Evolutionary conservation across 2,329 filamentous ascomycete species (phyloP).

Genomic region (Penicillium sp.): DNA sequence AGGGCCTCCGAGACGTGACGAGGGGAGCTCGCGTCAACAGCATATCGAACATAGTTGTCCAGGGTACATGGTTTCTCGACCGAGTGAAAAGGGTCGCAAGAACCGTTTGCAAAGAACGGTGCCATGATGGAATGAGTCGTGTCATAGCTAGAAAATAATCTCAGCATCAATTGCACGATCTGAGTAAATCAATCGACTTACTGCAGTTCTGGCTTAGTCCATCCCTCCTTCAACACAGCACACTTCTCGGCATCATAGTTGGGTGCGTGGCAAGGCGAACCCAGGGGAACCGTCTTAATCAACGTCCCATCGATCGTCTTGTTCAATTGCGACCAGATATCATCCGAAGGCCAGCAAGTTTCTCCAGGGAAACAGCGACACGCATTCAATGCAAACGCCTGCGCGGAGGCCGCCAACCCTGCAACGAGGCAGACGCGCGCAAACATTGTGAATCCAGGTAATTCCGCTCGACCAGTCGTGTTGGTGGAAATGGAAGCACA

Average conservation of each 20-base stretch:
- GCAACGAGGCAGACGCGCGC: too few relatives aligned
- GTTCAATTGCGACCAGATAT: constrained; percentile 50
- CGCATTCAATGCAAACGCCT: not conserved
- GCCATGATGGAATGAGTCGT: constrained; percentile 42
- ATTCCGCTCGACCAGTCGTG: too few relatives aligned
- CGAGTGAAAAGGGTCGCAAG: constrained; percentile 40
- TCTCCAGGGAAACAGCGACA: constrained; percentile 52
- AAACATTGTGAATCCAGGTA: too few relatives aligned
- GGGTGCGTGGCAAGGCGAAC: constrained; percentile 48
- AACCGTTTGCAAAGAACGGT: constrained; percentile 36
- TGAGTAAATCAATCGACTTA: constrained; percentile 21
- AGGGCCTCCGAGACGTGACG: constrained; percentile 23
- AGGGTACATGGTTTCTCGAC: constrained; percentile 26
- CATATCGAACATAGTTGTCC: constrained; percentile 30
- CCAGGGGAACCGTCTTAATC: constrained; percentile 50
- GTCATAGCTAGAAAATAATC: constrained; percentile 50
- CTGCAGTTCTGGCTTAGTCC: constrained; percentile 46
- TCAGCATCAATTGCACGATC: not conserved
- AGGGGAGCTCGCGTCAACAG: constrained; percentile 31
- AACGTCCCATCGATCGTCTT: constrained; percentile 47
- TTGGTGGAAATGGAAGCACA: too few relatives aligned
- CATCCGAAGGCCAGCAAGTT: constrained; percentile 48
- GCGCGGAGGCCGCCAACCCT: too few relatives aligned
- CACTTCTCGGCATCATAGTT: constrained; percentile 46
- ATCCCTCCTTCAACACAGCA: constrained; percentile 37